A percentile compares a stretch with the other conserved stretches of the same genome.
Evolutionary conservation across 1,284 basidiomycete genomes (phyloP).

Genomic region (Psilocybe mexicana): DNA sequence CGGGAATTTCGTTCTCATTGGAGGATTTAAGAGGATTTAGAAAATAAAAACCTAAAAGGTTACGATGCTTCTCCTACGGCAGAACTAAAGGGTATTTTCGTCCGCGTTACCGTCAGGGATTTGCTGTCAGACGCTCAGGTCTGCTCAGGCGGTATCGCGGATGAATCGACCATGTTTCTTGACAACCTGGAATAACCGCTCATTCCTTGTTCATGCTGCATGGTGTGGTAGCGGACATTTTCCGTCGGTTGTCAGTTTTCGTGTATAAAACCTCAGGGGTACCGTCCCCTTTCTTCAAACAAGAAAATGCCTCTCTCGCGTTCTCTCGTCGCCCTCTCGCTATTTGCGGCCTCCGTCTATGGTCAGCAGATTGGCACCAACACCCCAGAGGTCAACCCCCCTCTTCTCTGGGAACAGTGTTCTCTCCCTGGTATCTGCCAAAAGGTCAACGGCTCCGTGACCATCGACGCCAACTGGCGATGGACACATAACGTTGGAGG

Average conservation of each 20-base stretch:
- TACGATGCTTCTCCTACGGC: constrained; percentile 1
- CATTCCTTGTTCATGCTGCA: background rate
- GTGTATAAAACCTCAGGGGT: constrained; percentile 10
- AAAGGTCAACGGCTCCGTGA: constrained; percentile 32
- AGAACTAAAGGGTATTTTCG: constrained; percentile 1
- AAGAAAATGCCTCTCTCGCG: constrained; percentile 11
- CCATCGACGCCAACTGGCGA: constrained; percentile 56
- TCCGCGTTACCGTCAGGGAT: background rate
- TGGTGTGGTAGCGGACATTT: constrained; percentile 14
- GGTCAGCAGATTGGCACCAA: constrained; percentile 18
- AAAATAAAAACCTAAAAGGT: constrained; percentile 9
- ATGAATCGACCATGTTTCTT: constrained; percentile 13
- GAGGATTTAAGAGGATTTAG: background rate
- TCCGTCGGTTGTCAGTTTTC: constrained; percentile 5
- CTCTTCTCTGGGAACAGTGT: constrained; percentile 17
- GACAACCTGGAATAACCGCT: constrained; percentile 2
- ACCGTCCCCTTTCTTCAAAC: background rate
- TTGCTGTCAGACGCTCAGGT: constrained; percentile 1
- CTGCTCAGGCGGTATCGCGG: constrained; percentile 1
- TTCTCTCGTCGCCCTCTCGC: constrained; percentile 12
- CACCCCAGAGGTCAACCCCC: constrained; percentile 15
- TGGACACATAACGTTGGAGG: constrained; percentile 46
- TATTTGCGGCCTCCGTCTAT: constrained; percentile 13
- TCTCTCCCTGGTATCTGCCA: constrained; percentile 13
- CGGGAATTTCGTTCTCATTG: constrained; percentile 9